Evolutionary conservation across 2,329 filamentous ascomycete species (phyloP), one percentile per base, ranked within the genome.

Genomic region (Fusarium sp.): DNA sequence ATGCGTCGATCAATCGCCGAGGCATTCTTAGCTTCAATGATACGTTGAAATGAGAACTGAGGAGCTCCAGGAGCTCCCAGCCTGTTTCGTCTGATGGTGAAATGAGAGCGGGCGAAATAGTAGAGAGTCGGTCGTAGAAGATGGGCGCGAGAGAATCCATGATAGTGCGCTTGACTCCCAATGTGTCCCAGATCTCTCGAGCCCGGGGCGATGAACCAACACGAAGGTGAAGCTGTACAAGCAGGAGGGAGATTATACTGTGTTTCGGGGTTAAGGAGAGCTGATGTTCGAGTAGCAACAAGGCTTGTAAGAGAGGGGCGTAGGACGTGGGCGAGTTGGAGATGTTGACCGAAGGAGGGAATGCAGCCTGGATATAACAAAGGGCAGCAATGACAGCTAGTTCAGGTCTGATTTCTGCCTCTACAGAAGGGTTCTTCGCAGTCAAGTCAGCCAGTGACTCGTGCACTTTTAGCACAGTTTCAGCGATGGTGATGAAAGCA

Each of bases 131-230:
- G 71, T 89, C 87, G 62, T 85, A 84, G 61, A 86, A 86, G 2
- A 87, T 76, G 0, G 85, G 83, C 4, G 80, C 85, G 1, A 89
- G 79, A 0, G 85, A 84, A 65, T 88, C 86, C n/a, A 86, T 82
- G 30, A 88, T 85, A 0, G 84, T 85, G 23, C 86, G 82, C 75
- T 89, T 89, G 3, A 89, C 82, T 4, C 82, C 84, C 11, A 88
- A 79, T 0, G 79, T 79, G 12, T 80, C 77, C 85, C 86, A 88
- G 3, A 86, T 75, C 34, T 82, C 74, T 26, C 82, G 77, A 0
- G 84, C 84, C 18, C 80, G 79, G 2, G 83, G 79, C 1, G 80
- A 80, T 13, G 83, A 85, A 9, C 86, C 86, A 8, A 88, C 76
- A 5, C 83, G 74, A 11, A 87, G 76, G 51, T 86, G 85, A 4